phyloP scores from a whole-genome alignment of 192 early-diverging fungal species.

The Radiomyces spectabilis region DNA sequence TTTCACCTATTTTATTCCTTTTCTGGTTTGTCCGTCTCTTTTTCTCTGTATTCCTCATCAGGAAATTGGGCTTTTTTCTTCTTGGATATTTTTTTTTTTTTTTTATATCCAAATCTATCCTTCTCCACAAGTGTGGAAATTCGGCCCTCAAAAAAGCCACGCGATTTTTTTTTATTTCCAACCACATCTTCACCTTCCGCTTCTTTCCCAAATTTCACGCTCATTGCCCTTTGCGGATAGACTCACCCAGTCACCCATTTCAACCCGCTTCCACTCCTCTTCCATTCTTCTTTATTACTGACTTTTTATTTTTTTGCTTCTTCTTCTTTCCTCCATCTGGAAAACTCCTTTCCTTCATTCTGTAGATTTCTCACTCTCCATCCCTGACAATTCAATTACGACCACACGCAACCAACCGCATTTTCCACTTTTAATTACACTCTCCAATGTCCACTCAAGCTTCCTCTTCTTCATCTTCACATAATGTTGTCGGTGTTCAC shows the following conservation, averaged over 20 bases:
- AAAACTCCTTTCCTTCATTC: slow-evolving; percentile 9
- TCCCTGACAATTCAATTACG: background rate
- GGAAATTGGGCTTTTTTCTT: background rate
- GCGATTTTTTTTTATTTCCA: too few species aligned
- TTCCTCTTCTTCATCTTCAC: slow-evolving; percentile 8
- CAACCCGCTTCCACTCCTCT: too few species aligned
- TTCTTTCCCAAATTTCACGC: too few species aligned
- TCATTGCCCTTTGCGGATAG: too few species aligned
- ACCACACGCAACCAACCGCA: background rate
- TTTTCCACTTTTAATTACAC: background rate
- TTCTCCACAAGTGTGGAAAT: background rate
- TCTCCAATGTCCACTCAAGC: background rate
- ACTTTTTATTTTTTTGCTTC: background rate
- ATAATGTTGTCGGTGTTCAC: slow-evolving; percentile 85
- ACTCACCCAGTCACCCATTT: too few species aligned
- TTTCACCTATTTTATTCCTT: too few species aligned
- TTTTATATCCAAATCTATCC: slow-evolving; percentile 1
- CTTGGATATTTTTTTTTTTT: slow-evolving; percentile 7
- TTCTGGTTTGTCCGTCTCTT: too few species aligned
- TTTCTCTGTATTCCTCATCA: background rate
- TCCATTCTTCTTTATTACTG: background rate
- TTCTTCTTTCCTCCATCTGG: slow-evolving; percentile 1
- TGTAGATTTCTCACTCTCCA: background rate
- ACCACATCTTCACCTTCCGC: too few species aligned
- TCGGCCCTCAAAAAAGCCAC: too few species aligned